phyloP scores from a whole-genome alignment of 345 rosid genomes.

The Rhodomyrtus tomentosa region DNA sequence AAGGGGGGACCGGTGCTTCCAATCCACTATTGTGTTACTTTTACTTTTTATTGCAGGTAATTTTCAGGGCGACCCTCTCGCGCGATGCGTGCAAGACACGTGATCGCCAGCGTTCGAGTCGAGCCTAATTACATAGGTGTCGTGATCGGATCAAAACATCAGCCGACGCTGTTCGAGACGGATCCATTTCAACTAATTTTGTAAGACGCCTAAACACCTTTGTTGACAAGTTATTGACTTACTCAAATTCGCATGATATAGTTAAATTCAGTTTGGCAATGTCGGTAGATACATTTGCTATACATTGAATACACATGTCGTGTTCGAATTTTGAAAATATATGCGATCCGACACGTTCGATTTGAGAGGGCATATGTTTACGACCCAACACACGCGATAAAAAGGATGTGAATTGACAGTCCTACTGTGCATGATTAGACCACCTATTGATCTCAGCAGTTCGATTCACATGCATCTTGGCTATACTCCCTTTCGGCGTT shows the following conservation, averaged over 20 bases:
- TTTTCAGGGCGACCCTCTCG: background rate
- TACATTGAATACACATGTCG: background rate
- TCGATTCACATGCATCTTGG: background rate
- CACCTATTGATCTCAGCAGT: background rate
- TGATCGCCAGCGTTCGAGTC: background rate
- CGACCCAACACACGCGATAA: background rate
- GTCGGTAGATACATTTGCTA: no score
- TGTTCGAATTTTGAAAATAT: background rate
- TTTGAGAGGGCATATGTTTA: background rate
- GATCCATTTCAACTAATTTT: no score
- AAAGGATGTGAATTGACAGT: background rate
- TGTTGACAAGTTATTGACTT: no score
- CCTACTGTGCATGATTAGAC: background rate
- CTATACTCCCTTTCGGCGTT: background rate
- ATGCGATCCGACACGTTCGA: background rate
- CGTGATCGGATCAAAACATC: background rate
- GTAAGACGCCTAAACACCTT: no score
- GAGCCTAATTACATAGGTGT: background rate
- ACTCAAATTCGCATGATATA: no score
- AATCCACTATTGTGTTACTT: no score
- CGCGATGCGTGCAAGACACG: background rate
- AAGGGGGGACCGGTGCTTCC: background rate
- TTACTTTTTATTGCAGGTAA: background rate
- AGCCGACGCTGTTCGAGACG: no score
- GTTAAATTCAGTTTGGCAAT: no score